Base-by-base conservation (phyloP, 2,329 filamentous ascomycete genomes). In the Pseudopyrenochaeta lycopersici region DNA sequence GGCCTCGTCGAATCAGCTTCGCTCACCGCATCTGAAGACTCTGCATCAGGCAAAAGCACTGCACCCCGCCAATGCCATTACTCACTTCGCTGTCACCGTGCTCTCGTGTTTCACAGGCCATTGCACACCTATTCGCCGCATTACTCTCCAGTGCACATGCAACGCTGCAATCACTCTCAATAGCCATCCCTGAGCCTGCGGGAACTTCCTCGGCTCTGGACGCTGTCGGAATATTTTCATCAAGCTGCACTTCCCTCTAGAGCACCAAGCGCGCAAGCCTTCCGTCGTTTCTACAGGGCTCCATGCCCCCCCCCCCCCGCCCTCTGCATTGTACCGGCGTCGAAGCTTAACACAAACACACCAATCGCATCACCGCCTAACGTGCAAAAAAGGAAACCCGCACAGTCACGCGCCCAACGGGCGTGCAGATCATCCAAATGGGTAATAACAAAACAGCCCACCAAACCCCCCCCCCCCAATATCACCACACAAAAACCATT, bases 381-480 rank as follows among this genome's bases (percentile, higher is more conserved):
- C 50, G 46, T 48, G 45, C 67, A 31, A 56, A 68, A 66, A 46
- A 56, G 66, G 68, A 54, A 73, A 63, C 42, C 59, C 51, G 55
- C 50, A 46, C 54, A 54, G 62, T 75, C 72, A 75, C 67, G 71
- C 72, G 72, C 63, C 54, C 66, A 73, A 74, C 66, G 69, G 65
- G 46, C 62, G 47, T 70, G 72, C 67, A 71, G 67, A 75, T 75
- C 69, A 45, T 60, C 60, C 45, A 23, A 53, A 58, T 41, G 43
- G 52, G 33, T 39, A 51, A 54, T 47, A 27, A 31, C 52, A 31
- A 44, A 49, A 58, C 49, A 49, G 46, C 48, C 45, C 53, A 46
- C 52, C 45, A 48, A 38, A 48, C 2, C 10, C 12, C 10, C 10
- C 5, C 5, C 12, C 6, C 12, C 12, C 31, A n/a, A n/a, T n/a